Base-by-base conservation (phyloP, 208 protist species). In the Trichomonas vaginalis region DNA sequence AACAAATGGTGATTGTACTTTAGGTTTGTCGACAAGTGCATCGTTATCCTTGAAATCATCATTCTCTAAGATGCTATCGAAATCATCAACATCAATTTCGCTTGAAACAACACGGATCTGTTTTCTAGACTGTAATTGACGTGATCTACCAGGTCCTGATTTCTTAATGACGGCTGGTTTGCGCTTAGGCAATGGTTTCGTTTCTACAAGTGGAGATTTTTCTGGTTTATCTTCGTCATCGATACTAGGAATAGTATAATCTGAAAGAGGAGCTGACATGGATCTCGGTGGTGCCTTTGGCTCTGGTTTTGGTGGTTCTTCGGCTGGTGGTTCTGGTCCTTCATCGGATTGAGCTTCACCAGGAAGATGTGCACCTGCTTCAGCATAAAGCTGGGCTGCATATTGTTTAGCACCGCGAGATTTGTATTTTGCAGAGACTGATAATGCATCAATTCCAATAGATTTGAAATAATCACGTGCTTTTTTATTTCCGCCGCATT, bases 401-500 rank as follows among this genome's bases (percentile, higher is more conserved):
- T 96, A 96, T 47, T 86, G 49, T 15, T 70, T 80, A 49, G 96
- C 96, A 39, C 88, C 96, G 23, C 96, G 82, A 35, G 96, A 95
- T 61, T 95, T 88, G 51, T 96, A 96, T 51, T 96, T 96, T 2
- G 27, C 9, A 35, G 80, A 27, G n/a, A 37, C 45, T n/a, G 48
- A 47, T n/a, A 86, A 92, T 27, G 39, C n/a, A 83, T 46, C 62
- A 6, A 86, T 95, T 56, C 96, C 96, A 80, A 95, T 95, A 17
- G 35, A 56, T 96, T 95, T 61, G 83, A 96, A 95, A 12, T 70
- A 70, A 39, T 96, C 96, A 27, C 96, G 2, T 21, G 96, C 96
- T 35, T 88, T 27, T 32, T 46, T 48, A 39, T 96, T 96, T 45
- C 96, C 96, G 14, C 96, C 96, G 23, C 15, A 40, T 39, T 88